Evolutionary conservation across 257 asterid genomes (phyloP), one percentile per base, ranked within the genome.

Genomic region (Apocynum venetum): DNA sequence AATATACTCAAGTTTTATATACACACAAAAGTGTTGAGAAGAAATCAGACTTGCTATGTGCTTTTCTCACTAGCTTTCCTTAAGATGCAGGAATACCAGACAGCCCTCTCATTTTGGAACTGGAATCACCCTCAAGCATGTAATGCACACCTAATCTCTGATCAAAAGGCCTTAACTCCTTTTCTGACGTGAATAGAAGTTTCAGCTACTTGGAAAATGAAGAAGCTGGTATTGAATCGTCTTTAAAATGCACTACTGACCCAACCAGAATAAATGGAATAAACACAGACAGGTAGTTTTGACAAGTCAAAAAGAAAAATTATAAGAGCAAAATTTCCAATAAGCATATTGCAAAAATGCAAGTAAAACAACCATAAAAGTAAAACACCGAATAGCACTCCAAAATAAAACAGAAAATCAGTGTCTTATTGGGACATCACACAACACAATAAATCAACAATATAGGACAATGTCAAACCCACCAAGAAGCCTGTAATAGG

Each of bases 401-500:
- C 17, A 25, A 67, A 47, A 61, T 15, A 46, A 20, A 8, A 59
- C 72, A 71, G 31, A 20, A 82, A 51, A 80, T 44, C 15, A 13
- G n/a, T 44, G 56, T 55, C 38, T 65, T 44, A 51, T 38, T 15
- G 9, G 48, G 43, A 65, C 2, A 4, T 72, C 0, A 25, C 48
- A 4, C 7, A 56, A 61, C 25, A 11, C 5, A 47, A 35, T 48
- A 57, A 71, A 55, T n/a, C 71, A 36, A 44, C 38, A 75, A 77
- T 8, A 46, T 46, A 36, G 38, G 61, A 53, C 44, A 41, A 61
- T 47, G 25, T 71, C 7, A 44, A 7, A 74, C 91, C 70, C 83
- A 95, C 99, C 99, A 82, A 95, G 86, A 84, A 95, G 97, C 84
- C 89, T 88, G 91, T 89, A 95, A 76, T 95, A 95, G 36, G 99